Percentiles rank a stretch among this genome's conserved stretches.
These are phyloP conservation scores for Triangularia setosa DNA, from an alignment of 2,329 filamentous ascomycete genomes.

Conservation along the genomic window DNA sequence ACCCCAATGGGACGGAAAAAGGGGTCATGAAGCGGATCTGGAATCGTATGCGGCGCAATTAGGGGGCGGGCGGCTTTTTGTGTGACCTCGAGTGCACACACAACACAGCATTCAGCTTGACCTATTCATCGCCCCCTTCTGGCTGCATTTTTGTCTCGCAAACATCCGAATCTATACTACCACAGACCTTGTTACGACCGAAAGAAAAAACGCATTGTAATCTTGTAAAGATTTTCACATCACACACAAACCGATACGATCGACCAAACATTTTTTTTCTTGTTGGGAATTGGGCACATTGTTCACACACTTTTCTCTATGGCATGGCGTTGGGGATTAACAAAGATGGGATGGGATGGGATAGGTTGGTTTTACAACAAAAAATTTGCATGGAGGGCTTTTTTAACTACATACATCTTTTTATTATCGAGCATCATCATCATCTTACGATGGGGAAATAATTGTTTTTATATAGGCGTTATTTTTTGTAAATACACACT, in stretches of 20 bases:
- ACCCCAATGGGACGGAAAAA: conserved; percentile 42
- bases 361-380: neutral
- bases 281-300: no score
- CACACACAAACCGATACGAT: neutral
- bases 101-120: neutral
- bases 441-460: neutral
- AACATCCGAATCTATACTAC: neutral
- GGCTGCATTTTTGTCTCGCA: neutral
- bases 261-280: neutral
- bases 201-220: neutral
- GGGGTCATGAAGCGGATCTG: conserved; percentile 61
- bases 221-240: neutral
- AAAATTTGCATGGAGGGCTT: neutral
- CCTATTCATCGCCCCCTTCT: neutral
- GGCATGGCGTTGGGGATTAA: neutral
- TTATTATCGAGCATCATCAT: neutral
- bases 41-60: conserved; percentile 54
- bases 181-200: neutral
- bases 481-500: neutral
- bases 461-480: neutral
- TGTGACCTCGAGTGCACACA: neutral
- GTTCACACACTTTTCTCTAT: neutral
- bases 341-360: neutral
- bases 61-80: neutral
- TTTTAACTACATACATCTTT: neutral